phyloP scores from a whole-genome alignment of 768 basidiomycete genomes.

The Dioszegia hungarica region DNA sequence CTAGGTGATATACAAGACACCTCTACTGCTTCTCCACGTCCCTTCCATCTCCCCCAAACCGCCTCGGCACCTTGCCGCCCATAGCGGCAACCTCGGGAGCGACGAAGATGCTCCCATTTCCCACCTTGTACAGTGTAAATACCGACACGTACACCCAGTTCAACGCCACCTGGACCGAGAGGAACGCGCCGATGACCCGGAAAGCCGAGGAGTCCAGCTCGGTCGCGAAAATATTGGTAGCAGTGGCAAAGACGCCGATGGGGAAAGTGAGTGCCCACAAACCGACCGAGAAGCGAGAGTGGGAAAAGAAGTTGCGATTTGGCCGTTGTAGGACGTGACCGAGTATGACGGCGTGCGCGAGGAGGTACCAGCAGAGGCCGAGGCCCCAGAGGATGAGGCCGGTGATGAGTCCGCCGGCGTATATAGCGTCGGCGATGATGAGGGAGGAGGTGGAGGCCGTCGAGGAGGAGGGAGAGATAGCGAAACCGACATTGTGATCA shows the following conservation, averaged over 20 bases:
- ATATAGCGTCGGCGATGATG: slow-evolving; percentile 26
- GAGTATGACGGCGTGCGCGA: slow-evolving; percentile 31
- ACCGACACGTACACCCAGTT: slow-evolving; percentile 40
- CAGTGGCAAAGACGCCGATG: slow-evolving; percentile 38
- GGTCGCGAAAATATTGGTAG: slow-evolving; percentile 33
- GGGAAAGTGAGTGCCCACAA: slow-evolving; percentile 45
- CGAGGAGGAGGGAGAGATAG: neutral
- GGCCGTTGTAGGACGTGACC: slow-evolving; percentile 10
- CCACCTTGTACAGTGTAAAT: slow-evolving; percentile 25
- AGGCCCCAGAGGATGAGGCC: slow-evolving; percentile 47
- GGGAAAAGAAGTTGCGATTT: slow-evolving; percentile 20
- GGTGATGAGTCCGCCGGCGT: slow-evolving; percentile 28
- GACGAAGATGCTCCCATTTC: slow-evolving; percentile 38
- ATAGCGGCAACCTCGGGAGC: slow-evolving; percentile 19
- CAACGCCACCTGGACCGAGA: slow-evolving; percentile 32
- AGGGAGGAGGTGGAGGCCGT: neutral
- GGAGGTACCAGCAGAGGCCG: slow-evolving; percentile 40
- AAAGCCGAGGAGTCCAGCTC: slow-evolving; percentile 43
- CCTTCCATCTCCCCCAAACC: neutral
- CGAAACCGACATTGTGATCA: slow-evolving; percentile 6
- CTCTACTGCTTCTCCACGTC: neutral
- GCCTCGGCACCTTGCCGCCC: neutral
- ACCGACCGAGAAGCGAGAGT: slow-evolving; percentile 20
- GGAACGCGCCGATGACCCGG: slow-evolving; percentile 37
- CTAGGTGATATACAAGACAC: too few relatives aligned